phyloP scores from a whole-genome alignment of 2,329 filamentous ascomycete genomes.

The Botrytis squamosa region DNA sequence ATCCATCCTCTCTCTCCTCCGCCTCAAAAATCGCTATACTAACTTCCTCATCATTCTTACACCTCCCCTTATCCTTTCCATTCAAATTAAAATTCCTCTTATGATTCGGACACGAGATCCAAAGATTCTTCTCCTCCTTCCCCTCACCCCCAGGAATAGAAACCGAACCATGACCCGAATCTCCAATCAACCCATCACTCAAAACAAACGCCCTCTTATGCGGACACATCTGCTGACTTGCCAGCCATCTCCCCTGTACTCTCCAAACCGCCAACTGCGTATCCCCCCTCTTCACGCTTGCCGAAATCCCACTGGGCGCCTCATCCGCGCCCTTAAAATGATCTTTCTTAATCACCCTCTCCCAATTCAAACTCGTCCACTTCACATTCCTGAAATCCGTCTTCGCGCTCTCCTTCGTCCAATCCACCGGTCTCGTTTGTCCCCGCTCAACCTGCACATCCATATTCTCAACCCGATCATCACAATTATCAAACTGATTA shows the following conservation, averaged over 20 bases:
- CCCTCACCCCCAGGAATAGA: neutral
- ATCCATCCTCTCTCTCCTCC: constrained; percentile 72
- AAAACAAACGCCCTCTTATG: constrained; percentile 91
- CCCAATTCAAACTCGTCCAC: constrained; percentile 71
- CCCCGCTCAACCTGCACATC: constrained; percentile 68
- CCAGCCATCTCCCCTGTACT: constrained; percentile 76
- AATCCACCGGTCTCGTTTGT: constrained; percentile 73
- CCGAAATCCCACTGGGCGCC: constrained; percentile 68
- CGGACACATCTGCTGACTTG: constrained; percentile 91
- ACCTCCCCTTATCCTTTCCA: constrained; percentile 63
- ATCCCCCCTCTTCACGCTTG: constrained; percentile 80
- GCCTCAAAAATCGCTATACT: constrained; percentile 81
- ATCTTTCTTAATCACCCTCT: constrained; percentile 69
- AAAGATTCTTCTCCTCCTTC: constrained; percentile 57
- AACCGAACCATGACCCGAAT: constrained; percentile 25
- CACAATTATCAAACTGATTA: constrained; percentile 80
- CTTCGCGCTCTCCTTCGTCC: constrained; percentile 65
- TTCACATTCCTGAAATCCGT: constrained; percentile 70
- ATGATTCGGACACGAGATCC: constrained; percentile 84
- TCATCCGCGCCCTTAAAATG: constrained; percentile 66
- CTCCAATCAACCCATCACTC: constrained; percentile 77
- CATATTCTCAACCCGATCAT: constrained; percentile 65
- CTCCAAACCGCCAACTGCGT: constrained; percentile 88
- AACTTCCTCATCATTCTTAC: constrained; percentile 70
- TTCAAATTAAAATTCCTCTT: constrained; percentile 84